A percentile compares a stretch with the other conserved stretches of the same genome.
These are phyloP conservation scores for Eimeria zaria DNA, from an alignment of 169 alveolate species.

Conservation along the genomic window DNA sequence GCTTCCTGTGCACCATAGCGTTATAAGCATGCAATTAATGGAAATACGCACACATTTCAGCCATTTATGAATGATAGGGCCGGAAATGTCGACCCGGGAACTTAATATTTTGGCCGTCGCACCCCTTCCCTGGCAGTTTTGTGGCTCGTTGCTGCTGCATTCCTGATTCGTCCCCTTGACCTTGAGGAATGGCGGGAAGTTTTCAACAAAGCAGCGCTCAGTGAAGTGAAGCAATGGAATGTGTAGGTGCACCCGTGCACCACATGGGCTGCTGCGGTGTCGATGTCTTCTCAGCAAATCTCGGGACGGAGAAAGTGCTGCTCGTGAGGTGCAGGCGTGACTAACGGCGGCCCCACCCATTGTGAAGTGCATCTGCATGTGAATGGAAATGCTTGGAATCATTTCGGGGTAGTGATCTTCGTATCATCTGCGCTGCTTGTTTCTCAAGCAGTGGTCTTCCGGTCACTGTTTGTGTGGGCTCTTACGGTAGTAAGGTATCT, in stretches of 20 bases:
- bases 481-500: background rate
- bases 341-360: background rate
- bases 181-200: background rate
- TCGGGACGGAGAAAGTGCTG: conserved; percentile 71
- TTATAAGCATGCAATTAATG: background rate
- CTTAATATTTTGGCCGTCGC: background rate
- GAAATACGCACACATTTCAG: background rate
- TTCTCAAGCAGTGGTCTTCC: background rate
- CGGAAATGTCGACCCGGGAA: background rate
- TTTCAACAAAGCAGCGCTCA: background rate
- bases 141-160: background rate
- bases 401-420: background rate
- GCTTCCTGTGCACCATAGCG: background rate
- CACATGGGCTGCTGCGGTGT: conserved; percentile 6
- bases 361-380: background rate
- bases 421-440: background rate
- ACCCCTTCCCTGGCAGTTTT: background rate
- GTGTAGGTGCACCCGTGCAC: background rate
- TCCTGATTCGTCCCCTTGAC: background rate
- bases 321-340: background rate
- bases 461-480: background rate
- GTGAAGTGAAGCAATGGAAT: background rate
- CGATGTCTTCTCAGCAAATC: conserved; percentile 55
- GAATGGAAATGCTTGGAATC: background rate
- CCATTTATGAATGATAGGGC: background rate